Evolutionary conservation across 2,329 filamentous ascomycete species (phyloP), one percentile per base, ranked within the genome.

Genomic region (Colletotrichum zoysiae): DNA sequence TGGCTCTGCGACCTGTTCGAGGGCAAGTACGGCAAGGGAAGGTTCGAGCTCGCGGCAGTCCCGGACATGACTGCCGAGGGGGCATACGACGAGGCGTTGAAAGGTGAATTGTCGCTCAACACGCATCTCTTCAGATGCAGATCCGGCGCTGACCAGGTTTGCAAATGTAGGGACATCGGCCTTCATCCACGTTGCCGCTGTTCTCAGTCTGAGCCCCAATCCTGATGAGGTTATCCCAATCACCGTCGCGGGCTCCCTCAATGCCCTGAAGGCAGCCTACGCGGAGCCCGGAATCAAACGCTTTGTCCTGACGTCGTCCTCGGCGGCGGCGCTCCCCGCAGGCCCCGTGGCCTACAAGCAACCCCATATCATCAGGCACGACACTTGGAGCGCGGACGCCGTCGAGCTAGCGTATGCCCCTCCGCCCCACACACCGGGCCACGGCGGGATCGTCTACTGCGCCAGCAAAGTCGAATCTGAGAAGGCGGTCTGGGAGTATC

Each of bases 251-350:
- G 79, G 78, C 14, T 74, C 78, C 0, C 42, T 76, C 1, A 58
- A 73, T 0, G 79, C 74, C 79, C 0, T 85, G 3, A 77, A 81
- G 5, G 76, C 82, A 0, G 82, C 83, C 0, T 75, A 76, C 18
- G 74, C 67, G 0, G 77, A 81, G 46, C 56, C 12, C 16, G 77
- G 77, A 3, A 77, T 87, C 1, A 80, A 79, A 65, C 77, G 81
- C 1, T 81, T 86, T 48, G 81, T 86, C 11, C 75, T 82, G 55
- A 84, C 82, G 0, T 82, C 79, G 35, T 83, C 81, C 1, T 77
- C 79, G 1, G 69, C 74, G 2, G 75, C 78, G 0, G 72, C 67
- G 5, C 55, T 77, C 9, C 56, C 56, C 48, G 48, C 60, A 30
- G 35, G 74, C 63, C 7, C 74, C 75, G 2, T 68, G 75, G 6